These are phyloP conservation scores for Candida tammaniensis DNA, from an alignment of 805 yeast species.

Conservation along the genomic window DNA sequence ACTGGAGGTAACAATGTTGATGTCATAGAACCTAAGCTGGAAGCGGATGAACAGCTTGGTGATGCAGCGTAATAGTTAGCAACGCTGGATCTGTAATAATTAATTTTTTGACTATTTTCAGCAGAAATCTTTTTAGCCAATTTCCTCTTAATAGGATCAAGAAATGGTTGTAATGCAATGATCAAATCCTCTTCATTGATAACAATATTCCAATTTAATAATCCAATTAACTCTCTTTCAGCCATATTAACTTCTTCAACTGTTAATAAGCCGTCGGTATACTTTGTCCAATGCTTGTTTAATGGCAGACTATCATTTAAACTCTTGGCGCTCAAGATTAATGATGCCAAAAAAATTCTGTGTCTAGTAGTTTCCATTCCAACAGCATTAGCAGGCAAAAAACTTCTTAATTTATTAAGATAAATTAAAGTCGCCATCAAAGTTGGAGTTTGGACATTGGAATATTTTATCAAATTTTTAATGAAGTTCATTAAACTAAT, in stretches of 20 bases:
- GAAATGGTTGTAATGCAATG: slow-evolving; percentile 68
- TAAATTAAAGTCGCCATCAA: slow-evolving; percentile 90
- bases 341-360: slow-evolving; percentile 84
- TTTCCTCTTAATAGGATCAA: slow-evolving; percentile 65
- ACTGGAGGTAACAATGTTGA: slow-evolving; percentile 4
- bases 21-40: not conserved
- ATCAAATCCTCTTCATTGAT: slow-evolving; percentile 70
- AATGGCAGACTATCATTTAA: slow-evolving; percentile 92
- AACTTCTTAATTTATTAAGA: slow-evolving; percentile 68
- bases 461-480: slow-evolving; percentile 64
- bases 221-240: slow-evolving; percentile 80
- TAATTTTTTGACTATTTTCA: slow-evolving; percentile 25
- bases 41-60: slow-evolving; percentile 2
- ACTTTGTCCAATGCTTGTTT: slow-evolving; percentile 93
- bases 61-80: slow-evolving; percentile 2
- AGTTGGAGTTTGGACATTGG: slow-evolving; percentile 94
- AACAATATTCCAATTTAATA: slow-evolving; percentile 81
- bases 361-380: slow-evolving; percentile 95
- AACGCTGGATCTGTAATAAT: slow-evolving; percentile 26
- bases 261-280: slow-evolving; percentile 81
- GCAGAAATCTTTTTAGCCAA: slow-evolving; percentile 26
- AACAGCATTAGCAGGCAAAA: slow-evolving; percentile 81
- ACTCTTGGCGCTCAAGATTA: slow-evolving; percentile 88
- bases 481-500: slow-evolving; percentile 59
- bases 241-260: slow-evolving; percentile 83